Conservation (phyloP, 1,284 basidiomycete species). For the Ceratobasidium sp. region DNA sequence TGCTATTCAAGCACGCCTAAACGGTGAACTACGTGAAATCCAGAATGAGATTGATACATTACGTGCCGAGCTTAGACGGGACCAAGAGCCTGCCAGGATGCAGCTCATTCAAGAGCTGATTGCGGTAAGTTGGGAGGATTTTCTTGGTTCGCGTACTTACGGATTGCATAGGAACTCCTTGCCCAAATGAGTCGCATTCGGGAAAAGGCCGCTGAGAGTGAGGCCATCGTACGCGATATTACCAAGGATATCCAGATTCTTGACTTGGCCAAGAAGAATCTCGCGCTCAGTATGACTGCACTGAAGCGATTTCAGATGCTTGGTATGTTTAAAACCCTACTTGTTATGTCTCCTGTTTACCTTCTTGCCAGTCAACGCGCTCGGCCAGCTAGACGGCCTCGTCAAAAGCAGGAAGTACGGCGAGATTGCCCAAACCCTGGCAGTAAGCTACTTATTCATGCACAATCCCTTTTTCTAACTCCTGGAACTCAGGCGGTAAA, state of each 20-base stretch:
- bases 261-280: slow-evolving; percentile 94
- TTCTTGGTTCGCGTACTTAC: neutral
- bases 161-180: slow-evolving; percentile 81
- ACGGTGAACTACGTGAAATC: slow-evolving; percentile 69
- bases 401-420: slow-evolving; percentile 80
- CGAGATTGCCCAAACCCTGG: slow-evolving; percentile 84
- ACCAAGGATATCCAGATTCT: slow-evolving; percentile 97
- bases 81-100: slow-evolving; percentile 87
- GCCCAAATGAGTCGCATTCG: slow-evolving; percentile 93
- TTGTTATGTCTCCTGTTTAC: neutral
- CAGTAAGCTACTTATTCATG: slow-evolving; percentile 61
- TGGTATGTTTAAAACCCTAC: slow-evolving; percentile 64
- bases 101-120: slow-evolving; percentile 92
- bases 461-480: neutral
- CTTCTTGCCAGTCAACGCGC: slow-evolving; percentile 71
- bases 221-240: slow-evolving; percentile 93
- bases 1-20: slow-evolving; percentile 68
- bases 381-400: slow-evolving; percentile 82
- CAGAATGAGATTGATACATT: slow-evolving; percentile 77
- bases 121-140: slow-evolving; percentile 64
- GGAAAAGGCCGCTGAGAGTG: slow-evolving; percentile 95
- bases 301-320: slow-evolving; percentile 94
- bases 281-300: slow-evolving; percentile 88
- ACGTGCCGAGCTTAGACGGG: slow-evolving; percentile 70
- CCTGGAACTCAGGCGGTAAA: slow-evolving; percentile 76